phyloP scores from a whole-genome alignment of 2,329 filamentous ascomycete species.

The Eutypella sp. region DNA sequence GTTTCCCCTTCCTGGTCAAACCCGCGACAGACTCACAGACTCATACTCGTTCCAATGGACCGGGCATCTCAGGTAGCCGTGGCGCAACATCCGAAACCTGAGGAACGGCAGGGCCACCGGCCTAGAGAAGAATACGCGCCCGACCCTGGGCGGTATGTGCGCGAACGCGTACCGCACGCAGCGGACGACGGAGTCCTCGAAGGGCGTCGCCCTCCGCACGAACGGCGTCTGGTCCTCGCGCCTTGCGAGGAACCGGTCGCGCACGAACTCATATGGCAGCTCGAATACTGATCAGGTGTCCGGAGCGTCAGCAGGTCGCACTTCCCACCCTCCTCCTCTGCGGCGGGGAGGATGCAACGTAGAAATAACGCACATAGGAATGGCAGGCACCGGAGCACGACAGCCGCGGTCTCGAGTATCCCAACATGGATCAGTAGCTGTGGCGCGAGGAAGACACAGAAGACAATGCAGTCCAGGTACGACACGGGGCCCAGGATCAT shows the following conservation, averaged over 20 bases:
- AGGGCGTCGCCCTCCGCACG: slow-evolving; percentile 62
- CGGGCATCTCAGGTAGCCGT: slow-evolving; percentile 60
- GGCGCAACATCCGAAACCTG: slow-evolving; percentile 67
- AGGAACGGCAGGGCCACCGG: slow-evolving; percentile 68
- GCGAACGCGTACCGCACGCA: slow-evolving; percentile 76
- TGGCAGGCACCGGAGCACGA: slow-evolving; percentile 58
- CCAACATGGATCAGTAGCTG: slow-evolving; percentile 67
- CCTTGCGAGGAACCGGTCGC: slow-evolving; percentile 48
- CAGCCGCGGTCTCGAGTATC: slow-evolving; percentile 51
- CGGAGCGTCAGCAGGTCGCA: background rate
- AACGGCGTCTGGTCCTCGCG: slow-evolving; percentile 51
- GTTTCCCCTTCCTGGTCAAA: background rate
- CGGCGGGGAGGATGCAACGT: background rate
- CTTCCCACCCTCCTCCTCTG: background rate
- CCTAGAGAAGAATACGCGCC: slow-evolving; percentile 74
- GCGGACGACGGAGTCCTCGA: slow-evolving; percentile 72
- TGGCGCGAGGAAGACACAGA: slow-evolving; percentile 64
- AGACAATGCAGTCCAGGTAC: slow-evolving; percentile 70
- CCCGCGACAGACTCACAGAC: slow-evolving; percentile 33
- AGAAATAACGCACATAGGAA: slow-evolving; percentile 55
- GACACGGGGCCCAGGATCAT: slow-evolving; percentile 75
- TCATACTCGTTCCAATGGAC: slow-evolving; percentile 57
- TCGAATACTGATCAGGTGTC: slow-evolving; percentile 40
- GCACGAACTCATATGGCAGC: slow-evolving; percentile 54
- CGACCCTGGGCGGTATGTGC: slow-evolving; percentile 62